Evolutionary conservation across 2,329 filamentous ascomycete genomes (phyloP).

Genomic region (Colletotrichum tropicicola): DNA sequence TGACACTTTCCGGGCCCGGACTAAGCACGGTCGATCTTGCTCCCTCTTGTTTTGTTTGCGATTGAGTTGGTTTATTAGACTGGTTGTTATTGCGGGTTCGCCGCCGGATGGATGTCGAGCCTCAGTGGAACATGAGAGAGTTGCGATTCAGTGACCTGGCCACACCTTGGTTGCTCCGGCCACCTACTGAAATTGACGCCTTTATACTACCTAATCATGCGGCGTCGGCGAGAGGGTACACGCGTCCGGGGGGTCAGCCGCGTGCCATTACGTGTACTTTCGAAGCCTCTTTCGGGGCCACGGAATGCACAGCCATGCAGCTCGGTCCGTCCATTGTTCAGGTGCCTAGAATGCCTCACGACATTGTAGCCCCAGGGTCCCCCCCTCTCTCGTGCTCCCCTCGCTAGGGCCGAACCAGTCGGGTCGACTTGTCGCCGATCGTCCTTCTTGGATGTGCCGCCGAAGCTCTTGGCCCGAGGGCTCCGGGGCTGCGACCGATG

Average conservation of each 20-base stretch:
- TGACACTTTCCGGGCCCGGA: slow-evolving; percentile 29
- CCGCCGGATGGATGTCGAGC: no score
- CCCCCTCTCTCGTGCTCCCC: neutral
- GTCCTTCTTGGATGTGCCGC: no score
- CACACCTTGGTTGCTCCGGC: neutral
- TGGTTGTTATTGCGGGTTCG: no score
- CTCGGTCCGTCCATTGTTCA: neutral
- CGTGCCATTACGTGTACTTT: slow-evolving; percentile 2
- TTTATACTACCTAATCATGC: neutral
- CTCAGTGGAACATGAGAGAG: no score
- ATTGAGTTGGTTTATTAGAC: slow-evolving; percentile 6
- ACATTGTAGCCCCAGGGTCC: neutral
- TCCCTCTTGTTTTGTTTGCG: neutral
- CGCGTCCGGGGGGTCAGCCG: neutral
- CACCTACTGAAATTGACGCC: no score
- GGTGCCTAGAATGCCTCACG: neutral
- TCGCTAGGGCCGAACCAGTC: neutral
- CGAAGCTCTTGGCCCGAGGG: no score
- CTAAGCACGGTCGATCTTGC: slow-evolving; percentile 21
- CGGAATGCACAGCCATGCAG: slow-evolving; percentile 1
- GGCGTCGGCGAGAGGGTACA: neutral
- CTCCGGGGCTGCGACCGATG: no score
- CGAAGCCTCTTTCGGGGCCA: neutral
- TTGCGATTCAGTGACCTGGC: neutral
- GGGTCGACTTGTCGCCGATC: no score